Conservation (phyloP, 2,329 filamentous ascomycete species). For the Ascochyta koolunga region DNA sequence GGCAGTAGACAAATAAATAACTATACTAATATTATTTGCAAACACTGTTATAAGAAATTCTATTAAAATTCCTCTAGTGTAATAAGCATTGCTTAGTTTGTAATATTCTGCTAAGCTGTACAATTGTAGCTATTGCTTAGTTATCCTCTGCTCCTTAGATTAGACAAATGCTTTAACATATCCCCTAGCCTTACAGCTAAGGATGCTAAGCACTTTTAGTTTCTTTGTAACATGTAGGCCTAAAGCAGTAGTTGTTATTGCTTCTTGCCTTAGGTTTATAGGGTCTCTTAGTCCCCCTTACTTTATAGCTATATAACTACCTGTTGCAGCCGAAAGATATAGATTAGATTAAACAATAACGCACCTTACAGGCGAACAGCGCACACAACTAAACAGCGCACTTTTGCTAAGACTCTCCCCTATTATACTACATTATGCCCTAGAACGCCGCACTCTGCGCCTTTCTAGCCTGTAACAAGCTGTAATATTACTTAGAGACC, state of each 20-base stretch:
- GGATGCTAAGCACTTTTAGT: neutral
- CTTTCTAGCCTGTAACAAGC: too few species aligned
- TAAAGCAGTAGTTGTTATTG: neutral
- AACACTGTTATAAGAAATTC: neutral
- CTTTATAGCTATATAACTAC: neutral
- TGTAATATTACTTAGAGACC: too few species aligned
- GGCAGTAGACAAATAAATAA: neutral
- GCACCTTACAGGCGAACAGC: too few species aligned
- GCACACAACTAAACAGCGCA: too few species aligned
- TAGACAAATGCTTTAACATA: neutral
- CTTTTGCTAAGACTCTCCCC: too few species aligned
- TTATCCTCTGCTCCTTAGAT: neutral
- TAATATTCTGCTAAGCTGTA: neutral
- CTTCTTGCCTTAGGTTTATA: neutral
- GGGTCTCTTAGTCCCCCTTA: neutral
- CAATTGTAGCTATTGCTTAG: too few species aligned
- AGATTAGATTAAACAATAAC: too few species aligned
- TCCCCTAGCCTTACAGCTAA: neutral
- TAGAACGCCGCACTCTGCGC: too few species aligned
- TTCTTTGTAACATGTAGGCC: neutral
- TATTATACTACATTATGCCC: too few species aligned
- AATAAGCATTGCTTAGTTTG: neutral
- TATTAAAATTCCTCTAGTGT: neutral
- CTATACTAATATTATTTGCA: neutral
- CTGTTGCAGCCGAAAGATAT: too few species aligned